These are phyloP conservation scores for Coemansia brasiliensis DNA, from an alignment of 192 early-diverging fungal genomes.

Conservation along the genomic window DNA sequence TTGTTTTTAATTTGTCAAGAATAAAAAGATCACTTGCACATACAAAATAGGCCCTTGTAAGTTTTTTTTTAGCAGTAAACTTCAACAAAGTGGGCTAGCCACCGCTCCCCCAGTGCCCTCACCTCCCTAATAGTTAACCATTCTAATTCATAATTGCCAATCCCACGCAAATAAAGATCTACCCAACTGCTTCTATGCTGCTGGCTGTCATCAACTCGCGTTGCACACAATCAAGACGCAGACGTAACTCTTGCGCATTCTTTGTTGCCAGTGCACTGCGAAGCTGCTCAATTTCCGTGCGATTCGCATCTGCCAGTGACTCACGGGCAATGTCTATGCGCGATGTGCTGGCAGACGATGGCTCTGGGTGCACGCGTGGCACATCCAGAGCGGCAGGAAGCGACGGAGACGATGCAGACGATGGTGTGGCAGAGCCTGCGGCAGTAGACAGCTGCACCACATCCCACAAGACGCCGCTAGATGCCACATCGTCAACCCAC, in stretches of 20 bases:
- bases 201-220: conserved; percentile 26
- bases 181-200: too few species aligned
- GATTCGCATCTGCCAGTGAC: conserved; percentile 32
- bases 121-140: too few species aligned
- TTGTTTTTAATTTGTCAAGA: too few species aligned
- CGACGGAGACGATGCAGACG: neutral
- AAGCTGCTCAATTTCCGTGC: conserved; percentile 37
- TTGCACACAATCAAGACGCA: conserved; percentile 41
- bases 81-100: too few species aligned
- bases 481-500: conserved; percentile 38
- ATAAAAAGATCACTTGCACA: too few species aligned
- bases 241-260: conserved; percentile 11
- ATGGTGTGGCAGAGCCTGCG: conserved; percentile 4
- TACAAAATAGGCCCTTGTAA: too few species aligned
- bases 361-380: neutral
- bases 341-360: conserved; percentile 28
- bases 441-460: conserved; percentile 41
- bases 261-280: conserved; percentile 27
- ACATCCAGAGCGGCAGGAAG: conserved; percentile 1
- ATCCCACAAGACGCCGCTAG: conserved; percentile 53
- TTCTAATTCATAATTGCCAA: too few species aligned
- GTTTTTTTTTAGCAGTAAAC: too few species aligned
- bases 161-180: too few species aligned
- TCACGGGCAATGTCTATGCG: conserved; percentile 40
- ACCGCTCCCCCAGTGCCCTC: too few species aligned